Conservation (phyloP, 495 filamentous ascomycete genomes). For the Aspergillus baeticus region DNA sequence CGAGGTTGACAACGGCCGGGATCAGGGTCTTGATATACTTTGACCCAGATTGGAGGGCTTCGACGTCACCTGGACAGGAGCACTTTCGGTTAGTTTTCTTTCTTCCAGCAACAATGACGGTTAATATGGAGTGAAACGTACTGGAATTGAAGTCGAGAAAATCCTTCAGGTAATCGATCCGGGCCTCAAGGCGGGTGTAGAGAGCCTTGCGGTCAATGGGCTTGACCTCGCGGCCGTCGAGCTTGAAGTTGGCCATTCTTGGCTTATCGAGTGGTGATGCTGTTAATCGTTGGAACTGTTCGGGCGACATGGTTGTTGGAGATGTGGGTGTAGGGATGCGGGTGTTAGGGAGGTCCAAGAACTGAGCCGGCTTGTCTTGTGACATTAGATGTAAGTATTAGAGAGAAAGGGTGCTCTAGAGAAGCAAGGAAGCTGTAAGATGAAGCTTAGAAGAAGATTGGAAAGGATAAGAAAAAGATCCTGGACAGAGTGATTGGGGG, state of each 20-base stretch:
- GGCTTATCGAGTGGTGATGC: not conserved
- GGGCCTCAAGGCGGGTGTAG: conserved; percentile 63
- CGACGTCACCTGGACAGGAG: conserved; percentile 55
- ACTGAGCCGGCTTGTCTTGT: no score
- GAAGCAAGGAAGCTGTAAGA: no score
- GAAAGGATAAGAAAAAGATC: conserved; percentile 8
- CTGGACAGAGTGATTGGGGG: conserved; percentile 5
- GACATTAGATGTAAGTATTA: no score
- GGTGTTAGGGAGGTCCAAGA: no score
- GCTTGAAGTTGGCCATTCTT: conserved; percentile 18
- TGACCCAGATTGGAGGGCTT: conserved; percentile 60
- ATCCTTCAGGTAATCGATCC: conserved; percentile 67
- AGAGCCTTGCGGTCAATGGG: conserved; percentile 69
- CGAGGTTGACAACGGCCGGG: conserved; percentile 64
- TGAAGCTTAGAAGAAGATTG: not conserved
- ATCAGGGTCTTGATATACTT: conserved; percentile 76
- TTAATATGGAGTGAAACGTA: no score
- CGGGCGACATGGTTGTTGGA: not conserved
- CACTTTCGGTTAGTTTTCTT: not conserved
- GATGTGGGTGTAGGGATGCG: not conserved
- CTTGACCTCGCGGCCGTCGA: conserved; percentile 31
- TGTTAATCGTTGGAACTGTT: not conserved
- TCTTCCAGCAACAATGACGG: no score
- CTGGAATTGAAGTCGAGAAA: conserved; percentile 71
- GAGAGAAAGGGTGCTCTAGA: no score